Evolutionary conservation across 129 eudicot genomes (phyloP), one percentile per base, ranked within the genome.

Genomic region (Flaveria robusta): DNA sequence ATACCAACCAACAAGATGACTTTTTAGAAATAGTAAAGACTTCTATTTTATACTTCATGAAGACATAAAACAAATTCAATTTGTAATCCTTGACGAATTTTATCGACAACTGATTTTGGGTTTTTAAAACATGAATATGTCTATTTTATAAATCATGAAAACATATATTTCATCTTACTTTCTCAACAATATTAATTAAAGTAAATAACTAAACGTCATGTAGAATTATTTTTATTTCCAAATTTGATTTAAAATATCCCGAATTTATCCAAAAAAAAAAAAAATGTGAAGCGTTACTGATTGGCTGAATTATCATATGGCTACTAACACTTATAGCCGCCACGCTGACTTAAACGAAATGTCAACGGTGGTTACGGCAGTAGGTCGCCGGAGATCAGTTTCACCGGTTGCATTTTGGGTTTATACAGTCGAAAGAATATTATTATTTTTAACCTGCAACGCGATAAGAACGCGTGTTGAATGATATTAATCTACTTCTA

Each of bases 331-430:
- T 18, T 54, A 54, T 54, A 54, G 62, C 62, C 62, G 62, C 62
- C 62, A 0, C 62, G 62, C 62, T 54, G 62, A 54, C 62, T 19
- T 18, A 5, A 54, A 54, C 26, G 2, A 22, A 10, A 54, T 11
- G 62, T 54, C 62, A 54, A 54, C 62, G 62, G 18, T 54, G 62
- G 62, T 54, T 18, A 54, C 62, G 22, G 62, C 20, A 49, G 55
- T 49, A 49, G 55, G 55, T 15, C 18, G 55, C 55, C 55, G 55
- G 55, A 49, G 16, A n/a, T n/a, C n/a, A 43, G 47, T 10, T 43
- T 43, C 12, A 3, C 15, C 7, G 18, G 18, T 13, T 49, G 55
- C 55, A 15, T 13, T 13, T 7, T 54, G 20, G 5, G 26, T 54
- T 54, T 52, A 9, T 18, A 52, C 60, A 3, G 11, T 7, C 3